Percentiles rank a stretch among this genome's conserved stretches.
These are phyloP conservation scores for Podaxis sp. DNA, from an alignment of 768 basidiomycete genomes.

Conservation along the genomic window DNA sequence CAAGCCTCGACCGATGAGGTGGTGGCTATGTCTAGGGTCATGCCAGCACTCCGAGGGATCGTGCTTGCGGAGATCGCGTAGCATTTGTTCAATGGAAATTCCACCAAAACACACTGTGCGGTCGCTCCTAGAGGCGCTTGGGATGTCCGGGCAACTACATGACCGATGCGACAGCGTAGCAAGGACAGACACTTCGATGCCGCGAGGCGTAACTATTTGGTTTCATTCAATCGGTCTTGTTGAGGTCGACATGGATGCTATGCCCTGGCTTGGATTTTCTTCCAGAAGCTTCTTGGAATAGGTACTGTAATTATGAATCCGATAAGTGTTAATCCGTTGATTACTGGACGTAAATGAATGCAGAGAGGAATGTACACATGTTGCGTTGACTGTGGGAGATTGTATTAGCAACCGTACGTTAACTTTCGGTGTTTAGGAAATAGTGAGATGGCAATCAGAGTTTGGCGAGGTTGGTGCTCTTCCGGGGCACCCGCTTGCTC, in stretches of 20 bases:
- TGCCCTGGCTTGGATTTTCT: background rate
- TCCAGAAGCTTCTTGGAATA: slow-evolving; percentile 1
- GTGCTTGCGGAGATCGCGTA: background rate
- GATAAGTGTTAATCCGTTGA: background rate
- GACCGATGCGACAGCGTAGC: background rate
- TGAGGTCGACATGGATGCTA: background rate
- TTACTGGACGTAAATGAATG: background rate
- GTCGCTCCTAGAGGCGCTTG: background rate
- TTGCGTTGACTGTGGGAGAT: background rate
- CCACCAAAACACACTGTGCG: background rate
- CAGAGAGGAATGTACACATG: background rate
- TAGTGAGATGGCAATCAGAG: background rate
- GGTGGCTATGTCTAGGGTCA: background rate
- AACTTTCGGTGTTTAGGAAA: background rate
- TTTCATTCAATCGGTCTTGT: background rate
- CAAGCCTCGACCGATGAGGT: background rate
- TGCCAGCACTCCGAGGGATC: background rate
- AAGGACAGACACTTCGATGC: background rate
- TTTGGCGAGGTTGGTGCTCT: background rate
- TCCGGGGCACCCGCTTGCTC: background rate
- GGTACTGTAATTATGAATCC: background rate
- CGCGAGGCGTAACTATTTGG: background rate
- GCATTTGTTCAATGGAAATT: background rate
- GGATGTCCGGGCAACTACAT: background rate
- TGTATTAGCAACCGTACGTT: background rate